Conservation (phyloP, 805 yeast species). For the Sugiyamaella valdiviana region DNA sequence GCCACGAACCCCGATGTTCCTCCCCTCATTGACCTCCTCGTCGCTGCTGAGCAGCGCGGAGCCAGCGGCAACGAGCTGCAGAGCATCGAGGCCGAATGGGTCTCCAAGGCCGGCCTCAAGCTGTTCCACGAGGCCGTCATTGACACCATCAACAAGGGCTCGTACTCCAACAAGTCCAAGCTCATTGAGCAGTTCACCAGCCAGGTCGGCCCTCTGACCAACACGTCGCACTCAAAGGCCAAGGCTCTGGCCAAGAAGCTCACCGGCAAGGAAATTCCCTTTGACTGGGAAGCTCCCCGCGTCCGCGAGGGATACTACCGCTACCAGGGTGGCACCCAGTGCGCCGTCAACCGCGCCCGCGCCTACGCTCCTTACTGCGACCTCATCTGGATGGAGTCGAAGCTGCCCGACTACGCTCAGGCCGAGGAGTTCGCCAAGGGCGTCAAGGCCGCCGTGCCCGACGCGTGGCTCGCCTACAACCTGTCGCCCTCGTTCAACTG, state of each 20-base stretch:
- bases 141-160: slow-evolving; percentile 65
- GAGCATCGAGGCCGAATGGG: slow-evolving; percentile 76
- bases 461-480: slow-evolving; percentile 95
- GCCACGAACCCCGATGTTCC: slow-evolving; percentile 77
- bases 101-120: slow-evolving; percentile 71
- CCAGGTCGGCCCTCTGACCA: slow-evolving; percentile 68
- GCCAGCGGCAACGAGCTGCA: slow-evolving; percentile 64
- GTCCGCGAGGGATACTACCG: slow-evolving; percentile 97
- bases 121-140: slow-evolving; percentile 87
- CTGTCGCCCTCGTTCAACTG: slow-evolving; percentile 97
- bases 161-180: slow-evolving; percentile 52
- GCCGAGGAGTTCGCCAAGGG: slow-evolving; percentile 94
- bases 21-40: slow-evolving; percentile 70
- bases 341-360: slow-evolving; percentile 95
- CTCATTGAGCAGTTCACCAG: slow-evolving; percentile 60
- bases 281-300: slow-evolving; percentile 93
- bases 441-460: slow-evolving; percentile 71
- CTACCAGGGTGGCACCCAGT: slow-evolving; percentile 92
- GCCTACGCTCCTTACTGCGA: slow-evolving; percentile 94
- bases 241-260: slow-evolving; percentile 65
- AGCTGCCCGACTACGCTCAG: slow-evolving; percentile 86
- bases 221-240: slow-evolving; percentile 74
- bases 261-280: slow-evolving; percentile 75
- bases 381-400: slow-evolving; percentile 97
- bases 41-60: slow-evolving; percentile 74